Evolutionary conservation across 2,329 filamentous ascomycete species (phyloP), one percentile per base, ranked within the genome.

Genomic region (Claviceps maximensis): DNA sequence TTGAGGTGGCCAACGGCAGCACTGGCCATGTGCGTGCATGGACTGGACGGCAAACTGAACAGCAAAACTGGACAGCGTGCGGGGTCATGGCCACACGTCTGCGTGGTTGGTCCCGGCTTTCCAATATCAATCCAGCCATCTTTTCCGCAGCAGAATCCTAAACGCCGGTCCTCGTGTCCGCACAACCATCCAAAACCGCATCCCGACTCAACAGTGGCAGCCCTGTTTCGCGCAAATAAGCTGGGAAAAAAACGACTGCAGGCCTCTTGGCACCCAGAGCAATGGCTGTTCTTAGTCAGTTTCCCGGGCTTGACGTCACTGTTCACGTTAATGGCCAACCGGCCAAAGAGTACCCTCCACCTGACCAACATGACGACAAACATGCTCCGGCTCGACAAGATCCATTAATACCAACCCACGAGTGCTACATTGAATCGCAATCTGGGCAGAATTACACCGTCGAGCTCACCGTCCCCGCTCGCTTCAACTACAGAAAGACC

Each of bases 341-440:
- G 2, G 60, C 60, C 2, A 56, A 52, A 1, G 62, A 65, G 38
- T 59, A 64, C 27, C 47, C 57, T 2, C 19, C 47, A 3, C 45
- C 47, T 4, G 48, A 36, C 17, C 31, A 15, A 10, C 10, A 56
- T 4, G 47, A 56, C 6, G 50, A 27, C 17, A 48, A 45, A n/a
- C 10, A 9, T 2, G 1, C 29, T 6, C 7, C 17, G 7, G 10
- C 31, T 4, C 7, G 19, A 19, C 40, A 3, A 12, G 6, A 6
- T 31, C 3, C 12, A 8, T n/a, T 21, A n/a, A 2, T 19, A 2
- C 51, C 48, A 0, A 49, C n/a, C 2, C 53, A 41, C 8, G 47
- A 27, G 10, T 60, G 55, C 25, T 64, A 60, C 9, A 62, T 65
- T 4, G 61, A 65, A 29, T 61, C 61, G 3, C 54, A 53, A 15